Evolutionary conservation across 768 basidiomycete species (phyloP).

Genomic region (Phaeolepiota aurea): DNA sequence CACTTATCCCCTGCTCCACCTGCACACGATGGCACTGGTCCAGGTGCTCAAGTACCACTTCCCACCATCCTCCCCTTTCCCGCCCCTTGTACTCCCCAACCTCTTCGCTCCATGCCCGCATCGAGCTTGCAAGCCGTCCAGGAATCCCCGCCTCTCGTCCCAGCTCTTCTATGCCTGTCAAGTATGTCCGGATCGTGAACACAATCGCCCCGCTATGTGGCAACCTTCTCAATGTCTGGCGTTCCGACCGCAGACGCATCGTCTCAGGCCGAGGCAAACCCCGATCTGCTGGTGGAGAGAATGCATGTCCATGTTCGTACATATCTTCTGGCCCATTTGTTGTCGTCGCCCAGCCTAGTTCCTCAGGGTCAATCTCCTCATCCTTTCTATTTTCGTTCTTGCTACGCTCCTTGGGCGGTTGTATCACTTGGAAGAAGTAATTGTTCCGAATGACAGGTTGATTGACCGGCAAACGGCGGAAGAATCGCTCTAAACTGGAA

Average conservation of each 20-base stretch:
- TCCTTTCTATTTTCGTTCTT: slow-evolving; percentile 4
- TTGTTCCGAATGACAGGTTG: slow-evolving; percentile 70
- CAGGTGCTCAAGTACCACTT: slow-evolving; percentile 26
- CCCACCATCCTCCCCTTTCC: slow-evolving; percentile 21
- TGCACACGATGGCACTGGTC: slow-evolving; percentile 14
- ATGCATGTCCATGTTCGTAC: slow-evolving; percentile 18
- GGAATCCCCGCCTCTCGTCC: slow-evolving; percentile 49
- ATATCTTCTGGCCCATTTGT: slow-evolving; percentile 47
- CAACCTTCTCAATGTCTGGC: slow-evolving; percentile 60
- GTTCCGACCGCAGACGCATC: slow-evolving; percentile 51
- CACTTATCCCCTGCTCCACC: slow-evolving; percentile 9
- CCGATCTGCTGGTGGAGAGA: slow-evolving; percentile 5
- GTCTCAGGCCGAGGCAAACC: slow-evolving; percentile 26
- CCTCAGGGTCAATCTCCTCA: slow-evolving; percentile 42
- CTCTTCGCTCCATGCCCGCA: slow-evolving; percentile 59
- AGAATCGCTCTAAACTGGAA: slow-evolving; percentile 59
- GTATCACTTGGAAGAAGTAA: slow-evolving; percentile 35
- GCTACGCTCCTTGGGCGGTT: slow-evolving; percentile 3
- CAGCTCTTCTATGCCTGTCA: slow-evolving; percentile 45
- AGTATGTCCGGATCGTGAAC: slow-evolving; percentile 65
- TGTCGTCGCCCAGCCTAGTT: slow-evolving; percentile 55
- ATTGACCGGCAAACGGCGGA: slow-evolving; percentile 55
- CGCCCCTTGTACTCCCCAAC: slow-evolving; percentile 43
- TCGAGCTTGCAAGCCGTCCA: slow-evolving; percentile 52
- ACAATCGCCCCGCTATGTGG: slow-evolving; percentile 55